Evolutionary conservation across 371 early-diverging fungal species (phyloP).

Genomic region (Mucor lusitanicus): DNA sequence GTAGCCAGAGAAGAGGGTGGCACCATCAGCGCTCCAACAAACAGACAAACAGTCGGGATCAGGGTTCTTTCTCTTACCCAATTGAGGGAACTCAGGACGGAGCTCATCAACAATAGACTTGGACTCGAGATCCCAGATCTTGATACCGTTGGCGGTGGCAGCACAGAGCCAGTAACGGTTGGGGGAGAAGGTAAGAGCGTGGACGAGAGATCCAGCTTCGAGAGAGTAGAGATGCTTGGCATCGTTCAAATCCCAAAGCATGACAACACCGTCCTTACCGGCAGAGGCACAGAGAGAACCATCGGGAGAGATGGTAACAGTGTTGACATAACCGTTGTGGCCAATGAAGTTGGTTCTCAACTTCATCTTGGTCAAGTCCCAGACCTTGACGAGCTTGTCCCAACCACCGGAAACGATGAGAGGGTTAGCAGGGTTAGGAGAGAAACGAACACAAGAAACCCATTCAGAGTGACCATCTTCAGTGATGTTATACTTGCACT

Average conservation of each 20-base stretch:
- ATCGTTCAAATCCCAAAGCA: conserved; percentile 99
- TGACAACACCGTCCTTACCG: conserved; percentile 98
- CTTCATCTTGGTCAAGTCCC: conserved; percentile 98
- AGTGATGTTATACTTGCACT: conserved; percentile 96
- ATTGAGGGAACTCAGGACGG: conserved; percentile 83
- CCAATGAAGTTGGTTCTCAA: conserved; percentile 98
- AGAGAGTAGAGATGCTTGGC: conserved; percentile 99
- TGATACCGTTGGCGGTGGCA: conserved; percentile 95
- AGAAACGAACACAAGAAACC: conserved; percentile 98
- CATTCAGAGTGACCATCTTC: conserved; percentile 97
- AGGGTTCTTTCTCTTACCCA: conserved; percentile 69
- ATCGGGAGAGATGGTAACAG: conserved; percentile 98
- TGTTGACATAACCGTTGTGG: conserved; percentile 97
- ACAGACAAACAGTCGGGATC: conserved; percentile 92
- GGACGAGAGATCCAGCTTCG: conserved; percentile 94
- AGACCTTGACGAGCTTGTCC: conserved; percentile 99
- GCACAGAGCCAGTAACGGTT: conserved; percentile 99
- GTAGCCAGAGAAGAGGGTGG: conserved; percentile 98
- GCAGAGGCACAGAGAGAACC: conserved; percentile 99
- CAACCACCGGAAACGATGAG: conserved; percentile 97
- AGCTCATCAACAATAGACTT: conserved; percentile 97
- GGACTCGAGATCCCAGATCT: conserved; percentile 99
- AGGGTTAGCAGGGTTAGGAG: conserved; percentile 97
- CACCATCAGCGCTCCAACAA: conserved; percentile 98
- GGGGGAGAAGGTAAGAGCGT: conserved; percentile 98